These are phyloP conservation scores for Taiwanofungus camphoratus DNA, from an alignment of 1,284 basidiomycete species.

Conservation along the genomic window DNA sequence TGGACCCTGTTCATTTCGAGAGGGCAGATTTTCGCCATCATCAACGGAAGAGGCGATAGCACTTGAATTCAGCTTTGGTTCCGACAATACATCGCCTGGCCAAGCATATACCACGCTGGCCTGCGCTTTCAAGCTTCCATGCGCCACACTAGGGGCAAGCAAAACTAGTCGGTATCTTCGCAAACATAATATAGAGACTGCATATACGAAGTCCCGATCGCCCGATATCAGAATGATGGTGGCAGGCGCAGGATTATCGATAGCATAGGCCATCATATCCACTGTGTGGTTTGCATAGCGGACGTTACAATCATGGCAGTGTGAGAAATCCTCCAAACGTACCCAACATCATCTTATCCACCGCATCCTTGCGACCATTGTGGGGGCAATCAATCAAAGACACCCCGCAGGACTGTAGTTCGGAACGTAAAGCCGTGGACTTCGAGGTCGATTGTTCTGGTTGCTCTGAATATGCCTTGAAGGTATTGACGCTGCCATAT, in stretches of 20 bases:
- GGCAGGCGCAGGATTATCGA: slow-evolving; percentile 43
- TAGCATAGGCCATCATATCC: slow-evolving; percentile 53
- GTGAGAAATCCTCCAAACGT: slow-evolving; percentile 2
- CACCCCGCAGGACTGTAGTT: slow-evolving; percentile 35
- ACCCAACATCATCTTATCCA: slow-evolving; percentile 38
- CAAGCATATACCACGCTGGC: slow-evolving; percentile 49
- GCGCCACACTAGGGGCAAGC: slow-evolving; percentile 16
- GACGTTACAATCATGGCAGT: no score
- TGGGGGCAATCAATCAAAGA: slow-evolving; percentile 40
- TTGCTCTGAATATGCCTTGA: slow-evolving; percentile 49
- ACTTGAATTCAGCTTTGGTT: slow-evolving; percentile 1
- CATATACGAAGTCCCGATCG: slow-evolving; percentile 55
- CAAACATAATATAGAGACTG: slow-evolving; percentile 42
- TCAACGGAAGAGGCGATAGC: neutral
- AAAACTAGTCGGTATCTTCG: slow-evolving; percentile 44
- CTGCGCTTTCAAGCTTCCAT: slow-evolving; percentile 43
- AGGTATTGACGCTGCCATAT: slow-evolving; percentile 24
- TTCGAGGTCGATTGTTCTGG: slow-evolving; percentile 27
- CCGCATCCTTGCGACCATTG: slow-evolving; percentile 36
- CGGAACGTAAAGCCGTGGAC: slow-evolving; percentile 39
- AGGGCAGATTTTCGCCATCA: neutral
- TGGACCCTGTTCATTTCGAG: no score
- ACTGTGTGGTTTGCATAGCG: no score
- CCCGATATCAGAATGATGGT: slow-evolving; percentile 51
- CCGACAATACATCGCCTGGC: slow-evolving; percentile 34